These are phyloP conservation scores for Rhodotorula sp. DNA, from an alignment of 1,284 basidiomycete species.

Conservation along the genomic window DNA sequence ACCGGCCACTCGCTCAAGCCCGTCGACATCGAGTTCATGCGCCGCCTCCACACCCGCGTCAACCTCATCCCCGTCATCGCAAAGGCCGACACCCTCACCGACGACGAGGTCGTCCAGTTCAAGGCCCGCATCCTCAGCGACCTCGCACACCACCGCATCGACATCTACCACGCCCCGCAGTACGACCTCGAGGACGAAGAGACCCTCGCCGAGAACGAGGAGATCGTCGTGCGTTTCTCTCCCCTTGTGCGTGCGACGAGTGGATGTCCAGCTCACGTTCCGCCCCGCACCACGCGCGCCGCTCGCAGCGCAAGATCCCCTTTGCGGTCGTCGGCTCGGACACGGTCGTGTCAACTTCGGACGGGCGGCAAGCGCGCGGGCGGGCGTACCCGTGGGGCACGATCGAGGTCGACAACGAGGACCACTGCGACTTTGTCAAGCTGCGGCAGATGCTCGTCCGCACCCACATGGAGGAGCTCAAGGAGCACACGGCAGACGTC, in stretches of 20 bases:
- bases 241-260: not conserved
- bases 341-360: slow-evolving; percentile 71
- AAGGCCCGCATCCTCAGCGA: slow-evolving; percentile 85
- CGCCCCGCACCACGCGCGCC: not conserved
- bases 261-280: not conserved
- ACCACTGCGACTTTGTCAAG: slow-evolving; percentile 97
- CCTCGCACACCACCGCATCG: slow-evolving; percentile 88
- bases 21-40: slow-evolving; percentile 97
- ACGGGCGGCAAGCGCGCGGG: slow-evolving; percentile 86
- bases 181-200: slow-evolving; percentile 98
- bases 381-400: slow-evolving; percentile 95
- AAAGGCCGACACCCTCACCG: slow-evolving; percentile 93
- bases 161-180: slow-evolving; percentile 91
- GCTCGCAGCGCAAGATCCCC: slow-evolving; percentile 81
- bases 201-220: slow-evolving; percentile 89
- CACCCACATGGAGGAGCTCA: slow-evolving; percentile 96
- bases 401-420: slow-evolving; percentile 96
- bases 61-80: slow-evolving; percentile 97
- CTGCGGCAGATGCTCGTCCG: slow-evolving; percentile 96
- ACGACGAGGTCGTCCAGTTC: slow-evolving; percentile 88
- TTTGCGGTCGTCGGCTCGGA: slow-evolving; percentile 96
- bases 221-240: slow-evolving; percentile 67
- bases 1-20: slow-evolving; percentile 97
- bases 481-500: slow-evolving; percentile 89
- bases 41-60: slow-evolving; percentile 89